phyloP scores from a whole-genome alignment of 306 rosid species.

The Fragaria ananassa region DNA sequence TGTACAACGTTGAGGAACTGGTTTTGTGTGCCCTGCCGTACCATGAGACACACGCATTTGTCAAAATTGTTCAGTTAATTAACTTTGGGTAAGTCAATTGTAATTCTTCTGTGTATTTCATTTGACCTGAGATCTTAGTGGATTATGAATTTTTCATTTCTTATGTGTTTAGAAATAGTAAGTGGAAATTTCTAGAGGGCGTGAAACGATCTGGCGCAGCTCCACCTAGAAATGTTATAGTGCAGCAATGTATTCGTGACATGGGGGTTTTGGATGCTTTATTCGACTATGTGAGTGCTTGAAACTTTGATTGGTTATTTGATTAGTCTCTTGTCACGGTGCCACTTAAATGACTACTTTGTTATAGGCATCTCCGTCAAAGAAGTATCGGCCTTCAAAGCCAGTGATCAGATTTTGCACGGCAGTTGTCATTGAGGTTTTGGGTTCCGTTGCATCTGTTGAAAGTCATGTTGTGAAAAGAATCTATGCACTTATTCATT shows the following conservation, averaged over 20 bases:
- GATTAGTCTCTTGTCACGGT: background rate
- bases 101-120: conserved; percentile 12
- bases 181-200: conserved; percentile 78
- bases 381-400: conserved; percentile 65
- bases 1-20: conserved; percentile 66
- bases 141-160: conserved; percentile 30
- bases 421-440: conserved; percentile 75
- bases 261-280: conserved; percentile 63
- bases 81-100: conserved; percentile 54
- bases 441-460: conserved; percentile 60
- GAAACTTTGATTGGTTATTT: conserved; percentile 23
- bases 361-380: conserved; percentile 63
- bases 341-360: conserved; percentile 18
- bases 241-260: conserved; percentile 81
- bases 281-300: conserved; percentile 76
- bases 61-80: conserved; percentile 66
- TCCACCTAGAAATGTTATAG: conserved; percentile 78
- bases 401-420: conserved; percentile 68
- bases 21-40: conserved; percentile 73
- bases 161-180: conserved; percentile 51
- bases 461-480: conserved; percentile 60
- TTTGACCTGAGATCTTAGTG: conserved; percentile 10
- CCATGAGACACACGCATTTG: conserved; percentile 85
- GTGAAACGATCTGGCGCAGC: conserved; percentile 83
- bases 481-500: conserved; percentile 65